Evolutionary conservation across 2,329 filamentous ascomycete genomes (phyloP).

Genomic region (Neonectria sp.): DNA sequence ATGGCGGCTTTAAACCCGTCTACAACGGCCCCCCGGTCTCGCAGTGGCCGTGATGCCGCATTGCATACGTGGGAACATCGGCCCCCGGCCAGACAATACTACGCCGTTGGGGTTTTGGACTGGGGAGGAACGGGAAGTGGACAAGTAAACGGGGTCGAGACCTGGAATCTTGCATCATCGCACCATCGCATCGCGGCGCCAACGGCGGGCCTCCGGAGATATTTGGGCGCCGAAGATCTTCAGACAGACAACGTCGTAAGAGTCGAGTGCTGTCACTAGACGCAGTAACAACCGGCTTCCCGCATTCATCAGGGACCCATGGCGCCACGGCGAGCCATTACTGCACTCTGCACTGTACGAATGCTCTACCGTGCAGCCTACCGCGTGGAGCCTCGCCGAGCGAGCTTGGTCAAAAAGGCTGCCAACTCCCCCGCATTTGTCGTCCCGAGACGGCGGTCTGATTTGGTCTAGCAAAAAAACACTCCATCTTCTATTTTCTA

Average conservation of each 20-base stretch:
- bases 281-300: neutral
- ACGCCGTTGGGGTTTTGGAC: neutral
- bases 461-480: slow-evolving; percentile 23
- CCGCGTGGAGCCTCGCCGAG: slow-evolving; percentile 40
- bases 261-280: too few relatives aligned
- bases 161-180: neutral
- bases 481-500: slow-evolving; percentile 16
- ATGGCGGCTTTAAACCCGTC: neutral
- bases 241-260: too few relatives aligned
- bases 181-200: neutral
- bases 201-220: neutral
- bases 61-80: neutral
- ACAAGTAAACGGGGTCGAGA: neutral
- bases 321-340: slow-evolving; percentile 47
- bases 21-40: neutral
- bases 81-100: neutral
- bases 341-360: slow-evolving; percentile 2
- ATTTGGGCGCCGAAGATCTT: neutral
- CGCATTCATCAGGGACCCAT: slow-evolving; percentile 15
- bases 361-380: too few relatives aligned
- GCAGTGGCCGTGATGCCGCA: neutral
- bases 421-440: slow-evolving; percentile 45
- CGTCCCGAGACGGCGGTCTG: slow-evolving; percentile 35
- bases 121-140: slow-evolving; percentile 1
- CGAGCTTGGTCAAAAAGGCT: slow-evolving; percentile 37